Conservation (phyloP, 1,284 basidiomycete genomes). For the Microbotryum violaceum region DNA sequence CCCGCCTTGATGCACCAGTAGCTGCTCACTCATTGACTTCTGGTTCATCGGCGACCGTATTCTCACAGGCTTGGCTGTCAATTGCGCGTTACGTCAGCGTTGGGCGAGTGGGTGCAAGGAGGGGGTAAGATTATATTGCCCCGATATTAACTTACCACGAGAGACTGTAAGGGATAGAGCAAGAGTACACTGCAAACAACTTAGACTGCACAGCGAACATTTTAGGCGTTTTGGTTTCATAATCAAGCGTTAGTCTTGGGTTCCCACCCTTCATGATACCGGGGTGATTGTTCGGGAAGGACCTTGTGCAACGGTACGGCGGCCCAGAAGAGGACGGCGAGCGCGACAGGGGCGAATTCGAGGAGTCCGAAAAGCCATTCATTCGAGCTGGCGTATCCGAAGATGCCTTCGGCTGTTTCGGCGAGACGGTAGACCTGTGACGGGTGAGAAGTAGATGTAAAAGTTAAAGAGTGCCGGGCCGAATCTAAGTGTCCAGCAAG, state of each 20-base stretch:
- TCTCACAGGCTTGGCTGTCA: conserved; percentile 21
- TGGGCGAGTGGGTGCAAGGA: conserved; percentile 20
- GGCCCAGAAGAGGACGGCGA: conserved; percentile 39
- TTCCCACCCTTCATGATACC: background rate
- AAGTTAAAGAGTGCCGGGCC: conserved; percentile 32
- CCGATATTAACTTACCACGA: conserved; percentile 8
- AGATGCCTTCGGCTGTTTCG: conserved; percentile 43
- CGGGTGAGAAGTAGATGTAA: conserved; percentile 41
- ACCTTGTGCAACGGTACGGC: conserved; percentile 19
- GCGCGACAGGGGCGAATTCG: conserved; percentile 42
- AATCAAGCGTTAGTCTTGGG: too few relatives aligned
- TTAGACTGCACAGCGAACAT: too few relatives aligned
- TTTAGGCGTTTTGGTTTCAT: too few relatives aligned
- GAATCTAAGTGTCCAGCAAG: too few relatives aligned
- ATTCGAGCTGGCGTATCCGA: conserved; percentile 38
- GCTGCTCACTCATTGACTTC: background rate
- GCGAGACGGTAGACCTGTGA: conserved; percentile 40
- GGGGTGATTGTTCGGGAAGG: conserved; percentile 8
- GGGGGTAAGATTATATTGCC: conserved; percentile 23
- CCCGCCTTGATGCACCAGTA: background rate
- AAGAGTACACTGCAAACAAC: too few relatives aligned
- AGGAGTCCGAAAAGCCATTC: conserved; percentile 42
- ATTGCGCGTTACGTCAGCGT: conserved; percentile 23
- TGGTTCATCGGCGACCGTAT: too few relatives aligned
- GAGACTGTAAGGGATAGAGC: too few relatives aligned